These are phyloP conservation scores for Gryganskiella cystojenkinii DNA, from an alignment of 192 early-diverging fungal genomes.

Conservation along the genomic window DNA sequence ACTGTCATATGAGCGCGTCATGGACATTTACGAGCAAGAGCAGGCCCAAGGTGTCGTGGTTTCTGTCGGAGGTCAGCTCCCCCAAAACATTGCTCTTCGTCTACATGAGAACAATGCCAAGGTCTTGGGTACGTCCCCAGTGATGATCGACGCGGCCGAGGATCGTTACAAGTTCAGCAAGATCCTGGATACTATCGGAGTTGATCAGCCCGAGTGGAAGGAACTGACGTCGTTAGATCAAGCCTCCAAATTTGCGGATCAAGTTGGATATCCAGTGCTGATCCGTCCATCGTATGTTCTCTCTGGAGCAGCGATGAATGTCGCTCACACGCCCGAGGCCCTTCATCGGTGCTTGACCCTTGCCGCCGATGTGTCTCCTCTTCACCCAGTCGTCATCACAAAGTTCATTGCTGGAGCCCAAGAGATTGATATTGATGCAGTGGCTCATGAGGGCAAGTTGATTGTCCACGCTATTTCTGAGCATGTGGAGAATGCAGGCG, in stretches of 20 bases:
- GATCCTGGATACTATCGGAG: constrained; percentile 90
- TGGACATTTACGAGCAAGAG: constrained; percentile 96
- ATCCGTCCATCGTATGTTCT: constrained; percentile 97
- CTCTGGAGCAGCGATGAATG: constrained; percentile 98
- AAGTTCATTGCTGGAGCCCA: constrained; percentile 95
- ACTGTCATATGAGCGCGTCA: constrained; percentile 91
- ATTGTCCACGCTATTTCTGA: constrained; percentile 92
- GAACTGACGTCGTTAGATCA: constrained; percentile 88
- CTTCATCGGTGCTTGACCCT: constrained; percentile 79
- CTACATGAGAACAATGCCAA: constrained; percentile 80
- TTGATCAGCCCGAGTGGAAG: constrained; percentile 98
- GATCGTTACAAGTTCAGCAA: constrained; percentile 96
- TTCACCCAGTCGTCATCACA: constrained; percentile 97
- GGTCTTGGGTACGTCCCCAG: constrained; percentile 91
- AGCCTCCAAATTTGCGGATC: constrained; percentile 84
- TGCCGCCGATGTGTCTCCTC: constrained; percentile 89
- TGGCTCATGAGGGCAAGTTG: constrained; percentile 86
- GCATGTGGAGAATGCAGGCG: constrained; percentile 97
- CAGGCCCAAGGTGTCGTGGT: constrained; percentile 86
- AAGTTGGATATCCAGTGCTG: constrained; percentile 93
- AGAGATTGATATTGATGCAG: constrained; percentile 96
- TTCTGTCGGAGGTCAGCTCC: constrained; percentile 94
- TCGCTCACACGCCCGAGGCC: constrained; percentile 82
- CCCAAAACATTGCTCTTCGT: constrained; percentile 95
- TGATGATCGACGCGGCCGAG: constrained; percentile 93